Percentiles rank a stretch among this genome's conserved stretches.
Conservation (phyloP, 2,329 filamentous ascomycete genomes). For the Sporothrix dimorphospora region DNA sequence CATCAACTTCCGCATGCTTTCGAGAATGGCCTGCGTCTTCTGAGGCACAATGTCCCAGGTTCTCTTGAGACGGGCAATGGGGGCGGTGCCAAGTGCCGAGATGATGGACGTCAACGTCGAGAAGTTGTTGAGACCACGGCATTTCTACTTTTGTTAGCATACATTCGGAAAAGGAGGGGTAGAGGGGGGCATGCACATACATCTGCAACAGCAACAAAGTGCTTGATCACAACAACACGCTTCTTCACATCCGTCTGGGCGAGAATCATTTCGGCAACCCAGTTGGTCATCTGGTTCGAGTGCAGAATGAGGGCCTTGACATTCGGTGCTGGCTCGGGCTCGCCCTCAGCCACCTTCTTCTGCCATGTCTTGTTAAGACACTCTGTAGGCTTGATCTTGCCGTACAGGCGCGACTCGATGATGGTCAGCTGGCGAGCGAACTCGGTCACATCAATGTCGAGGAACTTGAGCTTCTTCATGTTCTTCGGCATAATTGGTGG, state of each 20-base stretch:
- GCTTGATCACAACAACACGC: conserved; percentile 95
- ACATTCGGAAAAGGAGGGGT: not conserved
- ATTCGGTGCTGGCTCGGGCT: conserved; percentile 85
- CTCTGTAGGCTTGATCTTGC: conserved; percentile 93
- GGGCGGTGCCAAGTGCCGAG: conserved; percentile 89
- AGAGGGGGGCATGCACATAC: conserved; percentile 54
- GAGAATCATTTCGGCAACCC: conserved; percentile 99
- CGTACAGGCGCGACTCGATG: conserved; percentile 91
- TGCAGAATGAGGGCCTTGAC: conserved; percentile 96
- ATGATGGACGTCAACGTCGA: conserved; percentile 98
- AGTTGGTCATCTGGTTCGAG: conserved; percentile 98
- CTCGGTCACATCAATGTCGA: conserved; percentile 93
- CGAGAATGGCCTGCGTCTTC: conserved; percentile 76
- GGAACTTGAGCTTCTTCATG: conserved; percentile 98
- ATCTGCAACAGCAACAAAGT: conserved; percentile 95
- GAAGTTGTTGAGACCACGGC: conserved; percentile 90
- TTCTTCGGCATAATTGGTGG: conserved; percentile 94
- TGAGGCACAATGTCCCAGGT: conserved; percentile 95
- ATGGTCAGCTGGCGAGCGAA: conserved; percentile 98
- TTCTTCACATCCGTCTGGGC: conserved; percentile 94
- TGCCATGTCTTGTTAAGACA: conserved; percentile 99
- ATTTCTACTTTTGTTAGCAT: conserved; percentile 70
- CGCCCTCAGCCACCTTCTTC: conserved; percentile 83
- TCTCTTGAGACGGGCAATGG: conserved; percentile 88
- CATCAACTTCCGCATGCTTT: conserved; percentile 94